Evolutionary conservation across 768 basidiomycete species (phyloP), one percentile per base, ranked within the genome.

Genomic region (Boletus bicolor): DNA sequence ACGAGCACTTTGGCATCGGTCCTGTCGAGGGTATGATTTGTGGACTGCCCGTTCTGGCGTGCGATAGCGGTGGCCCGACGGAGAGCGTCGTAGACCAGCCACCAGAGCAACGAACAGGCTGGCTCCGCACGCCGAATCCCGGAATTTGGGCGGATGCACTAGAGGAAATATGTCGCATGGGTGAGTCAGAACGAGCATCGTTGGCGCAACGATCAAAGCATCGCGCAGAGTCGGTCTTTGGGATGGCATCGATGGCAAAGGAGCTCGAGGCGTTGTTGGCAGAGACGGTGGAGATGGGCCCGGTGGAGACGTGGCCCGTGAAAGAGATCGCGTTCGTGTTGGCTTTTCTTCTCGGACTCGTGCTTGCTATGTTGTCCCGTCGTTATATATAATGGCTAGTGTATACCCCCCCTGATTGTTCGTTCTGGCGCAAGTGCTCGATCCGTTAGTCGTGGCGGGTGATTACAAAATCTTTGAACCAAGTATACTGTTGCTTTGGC

Each of bases 1-100:
- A 96, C 70, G 96, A 99, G 65, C 96, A 99, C 69, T 97, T 98
- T 69, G 97, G 96, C 2, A 98, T 99, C 61, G 95, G 88, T 0
- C 96, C 97, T 2, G 82, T 98, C 4, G 96, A 99, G 70, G 94
- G 84, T 0, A 98, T 98, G 93, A 81, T 85, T 8, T 94, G 90
- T 45, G 92, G 93, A 3, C 70, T 98, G 0, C 93, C 95, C 0
- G 88, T 98, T 1, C 73, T 99, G 19, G 95, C 94, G 0, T 92
- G 89, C 63, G 74, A 91, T 66, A 86, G 82, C 55, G 92, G 91
- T 15, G 96, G 96, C 3, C 97, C 97, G 9, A 90, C 84, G 2
- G 97, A 99, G 73, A 96, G 89, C 52, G 74, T 96, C 30, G 67
- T 86, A n/a, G 74, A 74, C 54, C 41, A 55, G 6, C 72, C 72